phyloP scores from a whole-genome alignment of 2,329 filamentous ascomycete species.

The Helotiales sp. region DNA sequence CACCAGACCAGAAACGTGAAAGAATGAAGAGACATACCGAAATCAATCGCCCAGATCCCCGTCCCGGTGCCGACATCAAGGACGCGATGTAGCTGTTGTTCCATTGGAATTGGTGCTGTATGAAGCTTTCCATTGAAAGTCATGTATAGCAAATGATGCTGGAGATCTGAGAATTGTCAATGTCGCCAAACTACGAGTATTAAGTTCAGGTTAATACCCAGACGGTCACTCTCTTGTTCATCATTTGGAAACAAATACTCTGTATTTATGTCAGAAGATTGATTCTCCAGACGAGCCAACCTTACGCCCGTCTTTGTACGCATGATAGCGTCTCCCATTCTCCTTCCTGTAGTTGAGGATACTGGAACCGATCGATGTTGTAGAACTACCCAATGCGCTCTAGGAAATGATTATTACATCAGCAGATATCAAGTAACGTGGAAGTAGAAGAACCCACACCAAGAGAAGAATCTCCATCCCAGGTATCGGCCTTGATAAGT shows the following conservation, averaged over 20 bases:
- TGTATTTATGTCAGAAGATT: slow-evolving; percentile 34
- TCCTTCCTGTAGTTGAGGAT: slow-evolving; percentile 13
- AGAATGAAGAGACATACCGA: neutral
- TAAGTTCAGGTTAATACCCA: slow-evolving; percentile 7
- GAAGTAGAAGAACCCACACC: neutral
- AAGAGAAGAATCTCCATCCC: neutral
- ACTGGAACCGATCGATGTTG: slow-evolving; percentile 14
- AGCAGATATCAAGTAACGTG: neutral
- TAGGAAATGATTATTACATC: neutral
- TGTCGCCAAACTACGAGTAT: too few relatives aligned
- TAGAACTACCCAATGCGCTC: neutral
- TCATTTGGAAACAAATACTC: slow-evolving; percentile 15
- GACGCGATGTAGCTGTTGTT: slow-evolving; percentile 6
- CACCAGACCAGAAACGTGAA: neutral
- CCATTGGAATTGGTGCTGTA: slow-evolving; percentile 4
- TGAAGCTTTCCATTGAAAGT: slow-evolving; percentile 19
- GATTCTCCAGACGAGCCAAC: neutral
- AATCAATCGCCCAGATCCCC: slow-evolving; percentile 27
- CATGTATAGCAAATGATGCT: slow-evolving; percentile 25
- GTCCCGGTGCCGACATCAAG: slow-evolving; percentile 24
- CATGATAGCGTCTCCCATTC: slow-evolving; percentile 30
- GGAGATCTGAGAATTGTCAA: slow-evolving; percentile 18
- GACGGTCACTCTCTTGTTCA: slow-evolving; percentile 48
- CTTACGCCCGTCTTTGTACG: slow-evolving; percentile 22
- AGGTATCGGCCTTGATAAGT: neutral